Evolutionary conservation across 2,329 filamentous ascomycete species (phyloP).

Genomic region (Fusarium protoensiforme): DNA sequence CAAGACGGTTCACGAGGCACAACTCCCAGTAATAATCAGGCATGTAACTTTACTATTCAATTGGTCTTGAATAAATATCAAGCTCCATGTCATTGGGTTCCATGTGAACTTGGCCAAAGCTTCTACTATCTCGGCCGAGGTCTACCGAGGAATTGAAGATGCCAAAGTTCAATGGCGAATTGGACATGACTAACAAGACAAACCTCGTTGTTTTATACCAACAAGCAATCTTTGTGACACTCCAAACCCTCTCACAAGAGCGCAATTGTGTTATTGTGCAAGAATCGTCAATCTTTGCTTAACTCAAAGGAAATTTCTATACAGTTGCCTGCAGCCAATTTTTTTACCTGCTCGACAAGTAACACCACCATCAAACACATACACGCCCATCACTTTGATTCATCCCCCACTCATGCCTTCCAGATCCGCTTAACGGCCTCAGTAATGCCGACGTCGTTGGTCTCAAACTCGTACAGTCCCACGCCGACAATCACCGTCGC

Average conservation of each 20-base stretch:
- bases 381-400: slow-evolving; percentile 5
- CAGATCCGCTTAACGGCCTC: slow-evolving; percentile 90
- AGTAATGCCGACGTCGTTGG: slow-evolving; percentile 94
- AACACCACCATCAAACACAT: slow-evolving; percentile 23
- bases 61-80: background rate
- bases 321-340: slow-evolving; percentile 42
- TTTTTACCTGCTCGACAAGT: slow-evolving; percentile 35
- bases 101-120: background rate
- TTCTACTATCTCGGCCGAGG: background rate
- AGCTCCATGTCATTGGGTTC: background rate
- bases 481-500: slow-evolving; percentile 85
- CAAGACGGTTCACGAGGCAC: background rate
- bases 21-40: background rate
- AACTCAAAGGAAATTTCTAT: slow-evolving; percentile 42
- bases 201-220: background rate
- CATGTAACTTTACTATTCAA: background rate
- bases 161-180: background rate
- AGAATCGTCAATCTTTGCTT: slow-evolving; percentile 32
- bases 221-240: too few species aligned
- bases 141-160: background rate
- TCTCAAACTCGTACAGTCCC: slow-evolving; percentile 98
- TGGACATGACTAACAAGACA: background rate
- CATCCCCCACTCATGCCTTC: slow-evolving; percentile 70
- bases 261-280: slow-evolving; percentile 1
- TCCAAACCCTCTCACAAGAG: background rate